Base-by-base conservation (phyloP, 306 rosid genomes). In the Gynostemma pentaphyllum region DNA sequence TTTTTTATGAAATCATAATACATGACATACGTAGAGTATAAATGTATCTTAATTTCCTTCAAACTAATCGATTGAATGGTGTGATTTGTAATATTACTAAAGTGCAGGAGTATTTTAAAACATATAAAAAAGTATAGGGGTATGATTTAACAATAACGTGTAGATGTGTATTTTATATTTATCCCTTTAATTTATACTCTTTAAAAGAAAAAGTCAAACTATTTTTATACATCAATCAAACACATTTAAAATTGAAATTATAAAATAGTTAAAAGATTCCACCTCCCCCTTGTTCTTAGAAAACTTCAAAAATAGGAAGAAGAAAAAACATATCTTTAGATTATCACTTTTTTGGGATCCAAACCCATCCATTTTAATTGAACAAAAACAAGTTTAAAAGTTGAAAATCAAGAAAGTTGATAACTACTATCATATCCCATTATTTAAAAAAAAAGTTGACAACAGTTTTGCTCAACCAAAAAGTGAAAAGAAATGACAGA, bases 401-500 rank as follows among this genome's bases (percentile, higher is more conserved):
- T 56, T 18, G 63, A 3, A 55, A n/a, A 13, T 3, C 13, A 54
- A 56, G 63, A 56, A 56, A 29, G 64, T 7, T 56, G 45, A 19
- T 56, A 34, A 56, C 10, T 45, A 56, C 10, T 40, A 56, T 56
- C 45, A 56, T 18, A 19, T 56, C 64, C 64, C 64, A 56, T 56
- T 56, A 56, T n/a, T n/a, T 34, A 56, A 56, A 56, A 56, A 28
- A 34, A 32, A 54, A 55, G 62, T 55, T 56, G 64, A 34, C 4
- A 56, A 56, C 28, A 56, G 64, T 56, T 56, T 56, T 32, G 4
- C 45, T 27, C 28, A 56, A 34, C 27, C 45, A 56, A 56, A 55
- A 56, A 56, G 63, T 56, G 44, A 56, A 30, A 32, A 12, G 5
- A 50, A 24, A 11, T 15, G 0, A n/a, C 28, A 55, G 15, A 52